phyloP scores from a whole-genome alignment of 208 protist genomes.

The Crithidia acanthocephali region DNA sequence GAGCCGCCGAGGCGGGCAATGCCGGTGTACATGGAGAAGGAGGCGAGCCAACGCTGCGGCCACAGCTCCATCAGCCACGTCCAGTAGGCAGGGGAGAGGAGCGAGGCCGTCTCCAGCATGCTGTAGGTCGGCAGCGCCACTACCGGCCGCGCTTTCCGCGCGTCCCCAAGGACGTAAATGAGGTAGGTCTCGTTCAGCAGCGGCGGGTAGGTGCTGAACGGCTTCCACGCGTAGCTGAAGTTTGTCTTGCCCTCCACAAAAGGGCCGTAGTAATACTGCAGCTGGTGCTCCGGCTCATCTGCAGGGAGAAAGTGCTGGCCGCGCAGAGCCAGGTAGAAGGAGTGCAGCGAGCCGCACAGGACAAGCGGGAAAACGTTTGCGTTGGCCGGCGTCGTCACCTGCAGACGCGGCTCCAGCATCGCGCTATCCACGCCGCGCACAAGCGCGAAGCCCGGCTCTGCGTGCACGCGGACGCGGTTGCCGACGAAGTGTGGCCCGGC shows the following conservation, averaged over 20 bases:
- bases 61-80: constrained; percentile 47
- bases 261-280: constrained; percentile 80
- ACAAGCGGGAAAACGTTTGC: constrained; percentile 51
- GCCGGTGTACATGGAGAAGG: constrained; percentile 59
- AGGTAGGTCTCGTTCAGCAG: constrained; percentile 67
- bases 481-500: constrained; percentile 20
- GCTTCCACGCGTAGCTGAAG: constrained; percentile 77
- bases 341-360: constrained; percentile 73
- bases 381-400: constrained; percentile 35
- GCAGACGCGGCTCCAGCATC: constrained; percentile 59
- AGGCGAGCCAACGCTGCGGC: constrained; percentile 66
- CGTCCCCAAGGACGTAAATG: constrained; percentile 54
- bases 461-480: constrained; percentile 39
- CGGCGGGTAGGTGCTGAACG: constrained; percentile 52
- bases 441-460: constrained; percentile 44
- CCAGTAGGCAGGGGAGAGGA: constrained; percentile 23
- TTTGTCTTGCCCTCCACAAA: constrained; percentile 31
- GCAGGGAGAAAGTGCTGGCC: constrained; percentile 39
- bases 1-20: constrained; percentile 47
- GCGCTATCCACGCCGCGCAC: constrained; percentile 58
- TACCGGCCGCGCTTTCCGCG: constrained; percentile 28
- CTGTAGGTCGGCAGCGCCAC: constrained; percentile 44
- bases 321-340: constrained; percentile 63
- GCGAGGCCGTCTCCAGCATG: constrained; percentile 22
- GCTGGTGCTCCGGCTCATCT: constrained; percentile 72